Evolutionary conservation across 345 rosid genomes (phyloP), one percentile per base, ranked within the genome.

Genomic region (Brassica cretica): DNA sequence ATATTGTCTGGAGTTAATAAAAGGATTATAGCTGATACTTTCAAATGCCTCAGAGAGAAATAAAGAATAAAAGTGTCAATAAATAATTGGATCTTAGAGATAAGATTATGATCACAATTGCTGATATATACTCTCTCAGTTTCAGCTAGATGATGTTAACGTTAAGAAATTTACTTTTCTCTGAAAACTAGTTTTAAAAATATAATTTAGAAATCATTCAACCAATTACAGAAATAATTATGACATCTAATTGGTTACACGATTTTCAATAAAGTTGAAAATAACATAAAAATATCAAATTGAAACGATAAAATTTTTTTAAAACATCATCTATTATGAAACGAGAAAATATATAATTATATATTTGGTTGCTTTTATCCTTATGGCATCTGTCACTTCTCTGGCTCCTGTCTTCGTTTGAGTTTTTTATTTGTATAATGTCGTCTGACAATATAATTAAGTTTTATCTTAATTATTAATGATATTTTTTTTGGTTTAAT

Each of bases 61-160:
- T 62, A 58, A 19, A 53, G 10, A 56, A 65, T 2, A 9, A 61
- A 61, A 41, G 64, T 29, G 46, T 33, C 16, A 58, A 46, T 6
- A 74, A 21, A 63, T 49, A 19, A 63, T 37, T 39, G 46, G 64
- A 64, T 75, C 73, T 46, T 46, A 58, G 29, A 68, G 80, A 70
- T 70, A 75, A 58, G 83, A 75, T 70, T 75, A 12, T 75, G 76
- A 70, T 65, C 46, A 21, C 64, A 19, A 39, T 65, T 44, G 63
- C 55, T 64, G 14, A 68, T 73, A 61, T 32, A 32, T 32, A 32
- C 1, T 29, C 32, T 29, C 32, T 29, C 32, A 0, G 3, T 29
- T 29, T 29, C 32, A 29, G n/a, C n/a, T 29, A 29, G 32, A 29
- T 29, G 32, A 29, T 29, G 32, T 29, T 29, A 29, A n/a, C n/a